These are phyloP conservation scores for Gymnopilus dilepis DNA, from an alignment of 768 basidiomycete species.

Conservation along the genomic window DNA sequence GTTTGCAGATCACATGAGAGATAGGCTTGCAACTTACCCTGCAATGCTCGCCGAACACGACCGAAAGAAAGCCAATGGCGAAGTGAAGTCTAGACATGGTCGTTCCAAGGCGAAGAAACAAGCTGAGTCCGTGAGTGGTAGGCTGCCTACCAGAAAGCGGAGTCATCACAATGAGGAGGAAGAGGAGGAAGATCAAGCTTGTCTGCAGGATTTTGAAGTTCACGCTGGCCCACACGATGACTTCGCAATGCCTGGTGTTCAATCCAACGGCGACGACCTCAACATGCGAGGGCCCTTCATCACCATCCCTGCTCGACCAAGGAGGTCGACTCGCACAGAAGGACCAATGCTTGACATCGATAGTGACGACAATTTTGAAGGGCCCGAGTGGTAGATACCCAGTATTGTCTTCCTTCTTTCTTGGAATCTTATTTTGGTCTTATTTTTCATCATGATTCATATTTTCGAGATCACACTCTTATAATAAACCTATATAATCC, in stretches of 20 bases:
- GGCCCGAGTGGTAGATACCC: neutral
- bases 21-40: conserved; percentile 2
- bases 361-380: neutral
- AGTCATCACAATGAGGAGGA: neutral
- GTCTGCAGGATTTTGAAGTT: neutral
- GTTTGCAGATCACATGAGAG: conserved; percentile 31
- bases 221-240: neutral
- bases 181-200: neutral
- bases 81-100: neutral
- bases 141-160: neutral
- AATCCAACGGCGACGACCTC: neutral
- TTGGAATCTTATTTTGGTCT: too few species aligned
- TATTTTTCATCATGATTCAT: too few species aligned
- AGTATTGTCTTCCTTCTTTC: too few species aligned
- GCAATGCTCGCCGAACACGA: neutral
- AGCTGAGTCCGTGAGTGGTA: neutral
- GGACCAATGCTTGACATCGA: neutral
- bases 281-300: neutral
- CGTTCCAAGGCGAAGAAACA: neutral
- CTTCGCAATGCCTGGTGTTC: neutral
- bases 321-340: neutral
- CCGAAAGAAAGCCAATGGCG: neutral
- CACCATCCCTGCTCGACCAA: neutral
- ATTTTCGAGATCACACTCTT: too few species aligned
- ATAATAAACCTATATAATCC: too few species aligned